A percentile compares a stretch with the other conserved stretches of the same genome.
These are phyloP conservation scores for Aspergillus neotritici DNA, from an alignment of 2,329 filamentous ascomycete species.

Conservation along the genomic window DNA sequence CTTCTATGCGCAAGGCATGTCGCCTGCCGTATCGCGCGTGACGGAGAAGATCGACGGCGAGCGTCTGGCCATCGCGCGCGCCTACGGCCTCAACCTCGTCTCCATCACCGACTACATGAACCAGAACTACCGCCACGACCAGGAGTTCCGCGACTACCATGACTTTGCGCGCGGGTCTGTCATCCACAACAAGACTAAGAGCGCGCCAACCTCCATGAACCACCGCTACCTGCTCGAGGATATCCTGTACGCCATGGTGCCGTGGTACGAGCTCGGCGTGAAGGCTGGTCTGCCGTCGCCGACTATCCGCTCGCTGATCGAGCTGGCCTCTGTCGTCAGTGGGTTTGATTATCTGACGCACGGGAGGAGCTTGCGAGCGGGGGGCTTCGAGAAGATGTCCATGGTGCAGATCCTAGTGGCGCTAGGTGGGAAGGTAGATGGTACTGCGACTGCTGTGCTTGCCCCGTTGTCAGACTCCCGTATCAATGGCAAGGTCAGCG, in stretches of 20 bases:
- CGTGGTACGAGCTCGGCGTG: too few relatives aligned
- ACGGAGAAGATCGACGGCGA: conserved; percentile 12
- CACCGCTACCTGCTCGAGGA: too few relatives aligned
- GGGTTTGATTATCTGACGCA: conserved; percentile 14
- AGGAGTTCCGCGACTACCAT: conserved; percentile 11
- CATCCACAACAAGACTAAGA: conserved; percentile 10
- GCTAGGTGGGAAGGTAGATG: too few relatives aligned
- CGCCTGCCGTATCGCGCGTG: conserved; percentile 11
- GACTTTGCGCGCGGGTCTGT: conserved; percentile 12
- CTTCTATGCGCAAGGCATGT: conserved; percentile 17
- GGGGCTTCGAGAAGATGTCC: conserved; percentile 7
- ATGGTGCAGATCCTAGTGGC: too few relatives aligned
- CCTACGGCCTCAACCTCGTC: conserved; percentile 14
- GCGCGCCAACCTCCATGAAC: too few relatives aligned
- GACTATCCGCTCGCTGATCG: conserved; percentile 11
- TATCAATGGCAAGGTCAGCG: too few relatives aligned
- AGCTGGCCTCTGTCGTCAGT: conserved; percentile 14
- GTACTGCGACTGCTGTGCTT: too few relatives aligned
- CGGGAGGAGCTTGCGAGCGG: conserved; percentile 8
- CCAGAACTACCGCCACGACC: conserved; percentile 13
- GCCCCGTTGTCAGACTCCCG: too few relatives aligned
- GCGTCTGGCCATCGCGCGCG: conserved; percentile 13
- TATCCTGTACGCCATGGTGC: too few relatives aligned
- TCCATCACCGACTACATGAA: conserved; percentile 15
- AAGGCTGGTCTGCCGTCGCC: too few relatives aligned